These are phyloP conservation scores for Metschnikowia santaceciliae DNA, from an alignment of 805 yeast genomes.

Conservation along the genomic window DNA sequence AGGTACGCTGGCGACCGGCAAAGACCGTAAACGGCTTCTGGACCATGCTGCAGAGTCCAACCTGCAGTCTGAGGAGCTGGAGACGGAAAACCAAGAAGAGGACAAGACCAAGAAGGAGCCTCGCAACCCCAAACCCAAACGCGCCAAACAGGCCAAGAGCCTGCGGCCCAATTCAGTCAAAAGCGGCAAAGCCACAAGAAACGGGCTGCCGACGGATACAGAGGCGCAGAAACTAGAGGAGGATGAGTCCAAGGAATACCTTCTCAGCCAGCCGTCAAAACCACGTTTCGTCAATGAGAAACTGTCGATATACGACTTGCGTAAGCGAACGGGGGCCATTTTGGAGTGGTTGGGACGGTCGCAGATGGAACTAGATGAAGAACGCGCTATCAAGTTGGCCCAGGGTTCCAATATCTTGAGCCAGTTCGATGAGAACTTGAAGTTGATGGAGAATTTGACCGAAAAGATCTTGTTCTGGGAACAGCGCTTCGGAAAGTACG, in stretches of 20 bases:
- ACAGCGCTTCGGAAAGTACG: slow-evolving; percentile 56
- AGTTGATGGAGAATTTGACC: slow-evolving; percentile 69
- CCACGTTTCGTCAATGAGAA: slow-evolving; percentile 81
- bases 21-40: slow-evolving; percentile 20
- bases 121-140: slow-evolving; percentile 8
- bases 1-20: slow-evolving; percentile 3
- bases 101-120: slow-evolving; percentile 10
- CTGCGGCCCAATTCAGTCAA: slow-evolving; percentile 6
- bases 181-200: background rate
- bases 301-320: slow-evolving; percentile 75
- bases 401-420: slow-evolving; percentile 9
- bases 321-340: slow-evolving; percentile 83
- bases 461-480: slow-evolving; percentile 76
- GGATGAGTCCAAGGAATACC: slow-evolving; percentile 35
- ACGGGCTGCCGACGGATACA: background rate
- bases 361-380: slow-evolving; percentile 76
- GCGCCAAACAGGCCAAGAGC: background rate
- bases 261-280: slow-evolving; percentile 66
- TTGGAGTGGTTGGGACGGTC: slow-evolving; percentile 87
- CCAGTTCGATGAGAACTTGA: slow-evolving; percentile 54
- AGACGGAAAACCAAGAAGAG: slow-evolving; percentile 4
- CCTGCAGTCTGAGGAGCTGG: slow-evolving; percentile 4
- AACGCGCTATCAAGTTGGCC: slow-evolving; percentile 24
- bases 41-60: slow-evolving; percentile 4
- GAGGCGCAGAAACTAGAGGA: slow-evolving; percentile 2